Evolutionary conservation across 345 rosid genomes (phyloP).

Genomic region (Litchi chinensis): DNA sequence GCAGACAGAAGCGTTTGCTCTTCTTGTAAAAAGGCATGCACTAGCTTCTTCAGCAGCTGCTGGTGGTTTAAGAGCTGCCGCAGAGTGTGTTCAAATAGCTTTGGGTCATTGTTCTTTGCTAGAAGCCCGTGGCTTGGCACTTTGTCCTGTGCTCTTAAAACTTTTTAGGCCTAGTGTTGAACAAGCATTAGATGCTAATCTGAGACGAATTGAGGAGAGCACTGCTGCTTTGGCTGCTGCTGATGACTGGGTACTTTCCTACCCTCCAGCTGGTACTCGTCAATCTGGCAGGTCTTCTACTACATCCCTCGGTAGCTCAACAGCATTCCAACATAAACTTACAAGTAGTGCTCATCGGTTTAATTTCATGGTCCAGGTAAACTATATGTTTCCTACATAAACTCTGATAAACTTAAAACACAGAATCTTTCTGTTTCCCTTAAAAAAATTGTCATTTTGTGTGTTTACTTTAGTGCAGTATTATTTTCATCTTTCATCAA

Average conservation of each 20-base stretch:
- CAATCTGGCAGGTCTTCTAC: slow-evolving; percentile 66
- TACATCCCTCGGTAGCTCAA: slow-evolving; percentile 46
- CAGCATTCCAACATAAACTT: slow-evolving; percentile 82
- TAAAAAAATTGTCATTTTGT: neutral
- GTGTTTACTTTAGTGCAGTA: neutral
- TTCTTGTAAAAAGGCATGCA: slow-evolving; percentile 95
- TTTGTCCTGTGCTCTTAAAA: slow-evolving; percentile 85
- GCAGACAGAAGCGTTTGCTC: slow-evolving; percentile 88
- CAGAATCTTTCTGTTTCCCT: neutral
- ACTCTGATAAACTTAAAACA: neutral
- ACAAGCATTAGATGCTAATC: slow-evolving; percentile 93
- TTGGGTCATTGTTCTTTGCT: slow-evolving; percentile 97
- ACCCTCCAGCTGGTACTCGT: slow-evolving; percentile 61
- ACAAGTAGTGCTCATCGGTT: slow-evolving; percentile 97
- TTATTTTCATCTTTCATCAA: slow-evolving; percentile 4
- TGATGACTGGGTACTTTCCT: slow-evolving; percentile 94
- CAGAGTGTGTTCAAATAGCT: slow-evolving; percentile 99
- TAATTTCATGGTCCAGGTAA: slow-evolving; percentile 99
- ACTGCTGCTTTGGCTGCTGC: slow-evolving; percentile 99
- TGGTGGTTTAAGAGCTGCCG: slow-evolving; percentile 98
- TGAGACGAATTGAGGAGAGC: slow-evolving; percentile 96
- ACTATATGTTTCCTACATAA: slow-evolving; percentile 5
- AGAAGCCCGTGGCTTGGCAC: slow-evolving; percentile 94
- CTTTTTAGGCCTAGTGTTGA: slow-evolving; percentile 96
- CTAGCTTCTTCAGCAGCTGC: slow-evolving; percentile 98